Percentiles rank a stretch among this genome's conserved stretches.
Conservation (phyloP, 2,329 filamentous ascomycete genomes). For the Epicoccum sorghinum region DNA sequence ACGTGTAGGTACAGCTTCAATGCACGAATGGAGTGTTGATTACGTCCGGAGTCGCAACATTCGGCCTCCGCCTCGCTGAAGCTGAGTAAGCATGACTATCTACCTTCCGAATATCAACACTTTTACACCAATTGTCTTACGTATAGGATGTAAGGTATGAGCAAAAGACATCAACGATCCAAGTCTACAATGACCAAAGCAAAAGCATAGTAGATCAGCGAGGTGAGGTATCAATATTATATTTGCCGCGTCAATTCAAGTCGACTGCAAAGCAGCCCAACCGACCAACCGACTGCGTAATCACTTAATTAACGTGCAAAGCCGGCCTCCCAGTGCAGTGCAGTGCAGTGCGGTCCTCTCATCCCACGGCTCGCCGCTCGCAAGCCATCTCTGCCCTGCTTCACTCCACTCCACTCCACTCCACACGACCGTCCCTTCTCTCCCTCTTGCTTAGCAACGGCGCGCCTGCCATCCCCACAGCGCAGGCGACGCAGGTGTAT, state of each 20-base stretch:
- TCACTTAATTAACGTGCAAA: conserved; percentile 11
- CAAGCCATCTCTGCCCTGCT: not conserved
- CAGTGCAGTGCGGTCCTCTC: not conserved
- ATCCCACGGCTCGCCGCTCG: not conserved
- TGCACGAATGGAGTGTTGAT: too few relatives aligned
- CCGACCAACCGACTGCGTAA: not conserved
- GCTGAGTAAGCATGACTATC: too few relatives aligned
- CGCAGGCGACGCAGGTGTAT: conserved; percentile 3
- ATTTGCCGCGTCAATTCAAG: not conserved
- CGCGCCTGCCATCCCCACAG: too few relatives aligned
- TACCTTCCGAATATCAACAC: too few relatives aligned
- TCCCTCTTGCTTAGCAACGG: not conserved
- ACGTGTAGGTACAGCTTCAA: too few relatives aligned
- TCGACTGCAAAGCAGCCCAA: not conserved
- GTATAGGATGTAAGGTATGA: too few relatives aligned
- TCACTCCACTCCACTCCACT: not conserved
- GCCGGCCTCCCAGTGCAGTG: conserved; percentile 5
- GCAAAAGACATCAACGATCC: too few relatives aligned
- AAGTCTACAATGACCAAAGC: too few relatives aligned
- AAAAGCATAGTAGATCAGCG: too few relatives aligned
- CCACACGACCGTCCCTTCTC: not conserved
- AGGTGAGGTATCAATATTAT: conserved; percentile 10
- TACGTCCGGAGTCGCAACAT: too few relatives aligned
- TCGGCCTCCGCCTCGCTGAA: too few relatives aligned
- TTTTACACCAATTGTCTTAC: too few relatives aligned